A percentile compares a stretch with the other conserved stretches of the same genome.
Evolutionary conservation across 1,284 basidiomycete species (phyloP).

Genomic region (Boletus semigastroideus): DNA sequence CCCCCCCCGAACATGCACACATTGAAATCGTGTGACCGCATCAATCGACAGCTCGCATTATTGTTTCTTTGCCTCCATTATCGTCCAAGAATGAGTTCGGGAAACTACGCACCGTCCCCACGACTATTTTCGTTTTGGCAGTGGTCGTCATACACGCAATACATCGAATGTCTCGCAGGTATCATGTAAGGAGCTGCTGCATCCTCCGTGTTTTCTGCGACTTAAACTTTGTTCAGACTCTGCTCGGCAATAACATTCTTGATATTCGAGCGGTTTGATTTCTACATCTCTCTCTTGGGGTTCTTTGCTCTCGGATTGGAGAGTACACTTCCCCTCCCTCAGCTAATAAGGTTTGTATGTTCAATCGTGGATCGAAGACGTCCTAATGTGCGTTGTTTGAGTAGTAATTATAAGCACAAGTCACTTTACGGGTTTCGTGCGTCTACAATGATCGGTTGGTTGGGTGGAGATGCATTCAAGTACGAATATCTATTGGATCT

Average conservation of each 20-base stretch:
- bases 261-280: constrained; percentile 64
- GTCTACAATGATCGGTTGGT: constrained; percentile 81
- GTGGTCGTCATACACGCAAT: constrained; percentile 74
- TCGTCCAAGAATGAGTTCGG: constrained; percentile 57
- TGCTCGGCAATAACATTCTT: constrained; percentile 71
- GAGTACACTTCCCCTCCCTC: constrained; percentile 80
- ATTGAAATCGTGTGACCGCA: constrained; percentile 20
- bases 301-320: constrained; percentile 79
- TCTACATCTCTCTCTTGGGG: constrained; percentile 70
- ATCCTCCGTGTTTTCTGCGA: constrained; percentile 11
- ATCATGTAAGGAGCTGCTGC: constrained; percentile 52
- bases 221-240: constrained; percentile 44
- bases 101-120: constrained; percentile 56
- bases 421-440: constrained; percentile 83
- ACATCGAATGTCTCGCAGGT: constrained; percentile 81
- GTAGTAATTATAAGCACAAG: constrained; percentile 71
- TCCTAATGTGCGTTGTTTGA: constrained; percentile 15
- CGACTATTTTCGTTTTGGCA: constrained; percentile 84
- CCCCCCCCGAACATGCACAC: constrained; percentile 11
- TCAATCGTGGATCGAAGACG: constrained; percentile 16
- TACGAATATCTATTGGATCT: constrained; percentile 35
- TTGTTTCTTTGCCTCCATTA: constrained; percentile 79
- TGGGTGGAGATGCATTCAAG: constrained; percentile 83
- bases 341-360: constrained; percentile 62
- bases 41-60: constrained; percentile 55